Evolutionary conservation across 352 stramenopile species (phyloP), one percentile per base, ranked within the genome.

Genomic region (Peronospora farinosa): DNA sequence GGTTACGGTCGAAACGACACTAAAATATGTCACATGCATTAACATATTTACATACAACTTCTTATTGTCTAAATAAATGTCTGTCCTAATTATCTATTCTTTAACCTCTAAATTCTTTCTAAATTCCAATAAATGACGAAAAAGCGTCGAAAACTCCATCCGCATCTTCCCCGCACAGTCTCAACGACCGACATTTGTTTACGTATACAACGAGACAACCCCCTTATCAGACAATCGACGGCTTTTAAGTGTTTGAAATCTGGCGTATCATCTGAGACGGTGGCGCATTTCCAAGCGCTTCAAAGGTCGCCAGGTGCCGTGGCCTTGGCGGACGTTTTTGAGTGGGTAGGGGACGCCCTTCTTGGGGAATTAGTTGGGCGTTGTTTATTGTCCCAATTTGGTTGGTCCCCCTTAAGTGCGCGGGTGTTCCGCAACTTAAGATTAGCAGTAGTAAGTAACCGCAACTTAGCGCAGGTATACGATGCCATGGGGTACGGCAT

Each of bases 321-420:
- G 9, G 44, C 58, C 0, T 40, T 77, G 10, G 70, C 64, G 19
- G 80, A 91, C 21, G 77, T 86, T 33, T 75, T 75, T 54, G 80
- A 91, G 59, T 91, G 80, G 80, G 52, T 91, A 21, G 80, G 80
- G 31, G 80, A 91, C 44, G 77, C 80, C 5, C 69, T 88, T 8
- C 66, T 88, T 11, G 75, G 78, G n/a, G 80, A 91, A 57, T 49
- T 88, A 0, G 72, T 86, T 11, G 78, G 67, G 2, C 57, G 78
- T 7, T 85, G 72, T 28, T 42, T 91, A 17, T 49, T 91, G 28
- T 74, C 74, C 3, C 77, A 88, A 41, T 88, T 88, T 51, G 66
- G 78, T 12, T 39, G 57, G 7, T 58, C 68, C 2, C 75, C 77
- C 10, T 40, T 91, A 12, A 78, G 74, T 19, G 73, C 74, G 30